Evolutionary conservation across 768 basidiomycete genomes (phyloP).

Genomic region (Leccinum fibrillosum): DNA sequence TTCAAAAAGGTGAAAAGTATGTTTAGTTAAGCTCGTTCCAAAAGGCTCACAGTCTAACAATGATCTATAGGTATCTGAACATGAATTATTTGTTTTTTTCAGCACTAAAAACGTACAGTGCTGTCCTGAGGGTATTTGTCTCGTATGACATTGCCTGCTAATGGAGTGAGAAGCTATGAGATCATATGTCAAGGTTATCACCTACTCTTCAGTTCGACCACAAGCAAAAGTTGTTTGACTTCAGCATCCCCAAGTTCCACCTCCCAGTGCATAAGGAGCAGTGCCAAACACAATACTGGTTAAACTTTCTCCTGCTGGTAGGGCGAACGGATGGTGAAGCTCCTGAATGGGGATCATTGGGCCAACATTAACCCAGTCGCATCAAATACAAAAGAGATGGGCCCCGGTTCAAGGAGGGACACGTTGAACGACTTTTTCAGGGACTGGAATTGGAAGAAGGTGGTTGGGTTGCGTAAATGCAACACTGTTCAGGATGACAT

Average conservation of each 20-base stretch:
- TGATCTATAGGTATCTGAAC: not conserved
- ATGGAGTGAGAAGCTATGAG: not conserved
- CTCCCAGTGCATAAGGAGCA: constrained; percentile 30
- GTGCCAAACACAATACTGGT: constrained; percentile 30
- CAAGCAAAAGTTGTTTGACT: not conserved
- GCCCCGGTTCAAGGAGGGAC: not conserved
- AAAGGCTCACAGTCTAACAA: too few species aligned
- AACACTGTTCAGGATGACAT: too few species aligned
- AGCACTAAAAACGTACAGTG: not conserved
- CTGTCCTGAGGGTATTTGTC: not conserved
- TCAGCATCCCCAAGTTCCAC: constrained; percentile 37
- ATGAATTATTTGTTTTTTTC: not conserved
- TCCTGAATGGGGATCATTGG: constrained; percentile 6
- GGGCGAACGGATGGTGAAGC: constrained; percentile 26
- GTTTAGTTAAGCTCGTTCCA: too few species aligned
- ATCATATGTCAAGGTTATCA: not conserved
- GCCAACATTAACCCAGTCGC: not conserved
- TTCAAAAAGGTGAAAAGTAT: not conserved
- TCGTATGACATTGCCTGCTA: constrained; percentile 16
- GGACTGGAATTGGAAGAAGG: constrained; percentile 33
- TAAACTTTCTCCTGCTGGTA: constrained; percentile 23
- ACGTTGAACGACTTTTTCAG: not conserved
- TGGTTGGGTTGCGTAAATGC: constrained; percentile 20
- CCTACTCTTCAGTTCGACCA: not conserved
- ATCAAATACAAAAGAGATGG: constrained; percentile 12